Conservation (phyloP, 2,329 filamentous ascomycete species). For the Trichoderma aggressivum region DNA sequence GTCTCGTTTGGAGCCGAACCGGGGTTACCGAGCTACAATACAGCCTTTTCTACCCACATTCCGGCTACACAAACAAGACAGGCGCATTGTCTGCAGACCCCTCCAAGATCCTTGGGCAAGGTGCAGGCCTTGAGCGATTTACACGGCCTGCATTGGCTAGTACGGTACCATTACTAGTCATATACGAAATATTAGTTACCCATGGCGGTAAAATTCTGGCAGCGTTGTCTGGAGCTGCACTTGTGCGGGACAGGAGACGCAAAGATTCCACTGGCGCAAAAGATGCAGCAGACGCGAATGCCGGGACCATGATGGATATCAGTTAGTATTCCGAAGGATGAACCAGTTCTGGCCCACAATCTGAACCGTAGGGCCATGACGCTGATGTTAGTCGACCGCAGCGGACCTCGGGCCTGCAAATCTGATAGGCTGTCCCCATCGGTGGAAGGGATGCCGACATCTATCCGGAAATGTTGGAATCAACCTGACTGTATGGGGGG, state of each 20-base stretch:
- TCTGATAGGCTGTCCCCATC: neutral
- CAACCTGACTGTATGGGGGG: neutral
- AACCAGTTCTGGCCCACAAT: neutral
- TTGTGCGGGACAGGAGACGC: neutral
- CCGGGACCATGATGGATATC: neutral
- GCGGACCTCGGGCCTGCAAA: neutral
- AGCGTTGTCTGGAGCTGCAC: neutral
- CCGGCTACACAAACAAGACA: neutral
- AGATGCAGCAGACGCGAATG: neutral
- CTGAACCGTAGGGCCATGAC: neutral
- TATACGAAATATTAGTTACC: neutral
- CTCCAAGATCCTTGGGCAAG: neutral
- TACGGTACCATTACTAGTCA: neutral
- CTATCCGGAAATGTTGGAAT: neutral
- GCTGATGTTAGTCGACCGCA: neutral
- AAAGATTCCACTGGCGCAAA: neutral
- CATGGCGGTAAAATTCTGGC: conserved; percentile 5
- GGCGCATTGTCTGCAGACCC: neutral
- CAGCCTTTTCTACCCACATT: neutral
- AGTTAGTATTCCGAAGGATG: neutral
- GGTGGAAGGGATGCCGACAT: neutral
- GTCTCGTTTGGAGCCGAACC: neutral
- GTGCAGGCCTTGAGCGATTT: conserved; percentile 14
- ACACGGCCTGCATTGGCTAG: conserved; percentile 3
- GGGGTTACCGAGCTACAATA: conserved; percentile 4